These are phyloP conservation scores for Phascolomyces articulosus DNA, from an alignment of 371 early-diverging fungal species.

Conservation along the genomic window DNA sequence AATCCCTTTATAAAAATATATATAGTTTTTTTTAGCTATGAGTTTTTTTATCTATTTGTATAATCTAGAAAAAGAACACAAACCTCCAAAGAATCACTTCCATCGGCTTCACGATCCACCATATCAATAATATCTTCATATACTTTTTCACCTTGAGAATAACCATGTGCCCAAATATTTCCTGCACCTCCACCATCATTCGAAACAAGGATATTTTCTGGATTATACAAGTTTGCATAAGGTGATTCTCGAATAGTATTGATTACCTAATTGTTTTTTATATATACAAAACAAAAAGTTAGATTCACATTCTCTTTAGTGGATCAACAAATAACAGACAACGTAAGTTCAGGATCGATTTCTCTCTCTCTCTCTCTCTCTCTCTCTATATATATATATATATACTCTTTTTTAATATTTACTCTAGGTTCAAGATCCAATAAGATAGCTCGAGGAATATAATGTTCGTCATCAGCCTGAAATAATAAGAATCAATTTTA, in stretches of 20 bases:
- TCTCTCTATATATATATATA: too few species aligned
- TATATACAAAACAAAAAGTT: too few species aligned
- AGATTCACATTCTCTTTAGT: too few species aligned
- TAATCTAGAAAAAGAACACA: not conserved
- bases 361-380: too few species aligned
- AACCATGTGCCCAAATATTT: conserved; percentile 95
- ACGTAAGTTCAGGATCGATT: too few species aligned
- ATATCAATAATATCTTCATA: conserved; percentile 90
- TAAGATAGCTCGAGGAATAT: conserved; percentile 91
- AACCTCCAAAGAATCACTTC: conserved; percentile 88
- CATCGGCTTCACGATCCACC: conserved; percentile 95
- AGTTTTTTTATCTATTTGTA: not conserved
- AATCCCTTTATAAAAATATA: conserved; percentile 61
- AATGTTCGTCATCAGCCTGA: conserved; percentile 92
- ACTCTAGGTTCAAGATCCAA: conserved; percentile 95
- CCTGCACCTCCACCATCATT: conserved; percentile 97
- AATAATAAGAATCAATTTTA: too few species aligned
- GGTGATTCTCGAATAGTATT: conserved; percentile 71
- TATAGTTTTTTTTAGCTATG: not conserved
- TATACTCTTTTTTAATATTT: conserved; percentile 23
- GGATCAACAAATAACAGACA: too few species aligned
- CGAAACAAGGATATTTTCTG: conserved; percentile 89
- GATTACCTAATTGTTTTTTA: conserved; percentile 73
- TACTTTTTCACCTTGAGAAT: conserved; percentile 76
- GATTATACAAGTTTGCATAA: conserved; percentile 85